Conservation (phyloP, 2,329 filamentous ascomycete genomes). For the Cadophora malorum region DNA sequence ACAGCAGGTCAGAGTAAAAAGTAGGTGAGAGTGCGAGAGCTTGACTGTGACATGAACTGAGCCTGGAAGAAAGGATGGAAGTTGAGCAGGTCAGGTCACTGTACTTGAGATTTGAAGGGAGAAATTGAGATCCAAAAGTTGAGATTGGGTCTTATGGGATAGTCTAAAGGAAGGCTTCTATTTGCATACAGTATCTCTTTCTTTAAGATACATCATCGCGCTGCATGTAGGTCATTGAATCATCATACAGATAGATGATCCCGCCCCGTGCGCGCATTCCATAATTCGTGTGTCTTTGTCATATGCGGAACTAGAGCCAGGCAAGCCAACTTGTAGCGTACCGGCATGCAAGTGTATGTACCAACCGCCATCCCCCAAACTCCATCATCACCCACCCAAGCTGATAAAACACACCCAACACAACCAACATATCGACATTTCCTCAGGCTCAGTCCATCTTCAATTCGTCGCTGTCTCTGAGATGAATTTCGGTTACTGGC, state of each 20-base stretch:
- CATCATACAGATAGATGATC: constrained; percentile 1
- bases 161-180: constrained; percentile 21
- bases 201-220: constrained; percentile 12
- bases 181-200: constrained; percentile 14
- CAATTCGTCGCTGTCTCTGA: constrained; percentile 43
- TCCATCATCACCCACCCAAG: constrained; percentile 12
- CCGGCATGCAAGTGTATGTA: constrained; percentile 17
- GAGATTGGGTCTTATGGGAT: neutral
- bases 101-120: neutral
- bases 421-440: neutral
- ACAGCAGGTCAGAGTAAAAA: too few relatives aligned
- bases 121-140: neutral
- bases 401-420: constrained; percentile 7
- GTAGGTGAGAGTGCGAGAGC: too few relatives aligned
- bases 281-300: constrained; percentile 16
- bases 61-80: neutral
- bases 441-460: constrained; percentile 38
- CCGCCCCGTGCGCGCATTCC: constrained; percentile 8
- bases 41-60: neutral
- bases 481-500: constrained; percentile 44
- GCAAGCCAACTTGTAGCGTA: constrained; percentile 10
- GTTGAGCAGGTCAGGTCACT: neutral
- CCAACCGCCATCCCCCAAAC: constrained; percentile 9
- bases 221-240: constrained; percentile 1
- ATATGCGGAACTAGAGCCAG: constrained; percentile 3